Evolutionary conservation across 2,329 filamentous ascomycete species (phyloP), one percentile per base, ranked within the genome.

Genomic region (Emericellopsis cladophorae): DNA sequence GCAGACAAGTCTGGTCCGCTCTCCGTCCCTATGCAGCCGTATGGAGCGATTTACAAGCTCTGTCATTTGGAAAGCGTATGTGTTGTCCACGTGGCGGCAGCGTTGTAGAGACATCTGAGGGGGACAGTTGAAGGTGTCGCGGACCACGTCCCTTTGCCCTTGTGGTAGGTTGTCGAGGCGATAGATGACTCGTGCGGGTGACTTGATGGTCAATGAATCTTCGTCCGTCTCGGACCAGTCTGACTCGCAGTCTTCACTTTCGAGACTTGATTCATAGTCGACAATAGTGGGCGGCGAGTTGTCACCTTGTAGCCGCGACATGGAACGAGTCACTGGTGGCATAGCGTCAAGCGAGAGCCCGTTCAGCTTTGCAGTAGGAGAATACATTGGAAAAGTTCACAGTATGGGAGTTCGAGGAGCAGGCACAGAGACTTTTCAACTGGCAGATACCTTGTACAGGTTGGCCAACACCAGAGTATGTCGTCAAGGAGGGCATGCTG

Each of bases 11-110:
- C 59, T 61, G 29, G 51, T 60, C 45, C 64, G 64, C 24, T 53
- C 53, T 0, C 59, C 51, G 2, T 61, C 57, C 12, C 26, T 29
- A 2, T 66, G 65, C 24, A 73, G 70, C 33, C 70, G 64, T 34
- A 76, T 61, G 15, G 68, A 70, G 10, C 67, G 65, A 12, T 69
- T 69, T 22, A 70, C 67, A 3, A 68, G 55, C 51, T 76, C 73
- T 4, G 68, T 69, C 58, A 77, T 65, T 48, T 74, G 65, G 44
- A 76, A 76, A 37, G 72, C 68, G 42, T 71, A 74, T 16, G 69
- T 67, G 44, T 68, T 50, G 21, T 65, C 61, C 35, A 66, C 60
- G 33, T 64, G 59, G 18, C 66, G 63, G 44, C 71, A 76, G 41
- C 64, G 64, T 47, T 73, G 65, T 7, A 76, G 54, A 0, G 64